A percentile compares a stretch with the other conserved stretches of the same genome.
These are phyloP conservation scores for Fragaria vesca DNA, from an alignment of 306 rosid genomes.

Conservation along the genomic window DNA sequence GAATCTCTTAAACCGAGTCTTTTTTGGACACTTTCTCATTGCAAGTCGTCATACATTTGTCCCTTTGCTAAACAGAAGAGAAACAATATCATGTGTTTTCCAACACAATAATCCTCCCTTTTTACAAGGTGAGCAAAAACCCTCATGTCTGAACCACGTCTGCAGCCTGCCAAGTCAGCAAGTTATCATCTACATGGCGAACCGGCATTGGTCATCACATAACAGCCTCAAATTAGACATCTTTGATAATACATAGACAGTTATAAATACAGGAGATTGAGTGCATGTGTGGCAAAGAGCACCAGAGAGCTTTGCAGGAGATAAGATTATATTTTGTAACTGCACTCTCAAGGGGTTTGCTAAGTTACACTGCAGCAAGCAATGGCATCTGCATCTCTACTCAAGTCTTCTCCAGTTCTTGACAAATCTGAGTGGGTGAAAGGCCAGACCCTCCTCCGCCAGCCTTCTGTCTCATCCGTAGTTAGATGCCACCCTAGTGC, in stretches of 20 bases:
- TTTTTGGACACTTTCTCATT: slow-evolving; percentile 24
- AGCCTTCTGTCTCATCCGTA: slow-evolving; percentile 46
- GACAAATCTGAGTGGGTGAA: slow-evolving; percentile 92
- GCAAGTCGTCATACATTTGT: slow-evolving; percentile 39
- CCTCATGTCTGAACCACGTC: slow-evolving; percentile 48
- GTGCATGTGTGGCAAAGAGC: slow-evolving; percentile 64
- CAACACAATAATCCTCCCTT: background rate
- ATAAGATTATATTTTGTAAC: slow-evolving; percentile 52
- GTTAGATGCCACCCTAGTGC: slow-evolving; percentile 57
- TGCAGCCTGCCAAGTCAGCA: slow-evolving; percentile 40
- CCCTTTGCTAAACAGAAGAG: slow-evolving; percentile 8
- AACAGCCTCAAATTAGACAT: slow-evolving; percentile 71
- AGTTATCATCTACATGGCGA: slow-evolving; percentile 74
- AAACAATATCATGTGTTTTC: slow-evolving; percentile 18
- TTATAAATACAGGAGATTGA: slow-evolving; percentile 49
- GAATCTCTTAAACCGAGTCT: slow-evolving; percentile 26
- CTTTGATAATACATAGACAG: slow-evolving; percentile 36
- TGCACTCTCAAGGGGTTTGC: background rate
- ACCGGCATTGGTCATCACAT: slow-evolving; percentile 38
- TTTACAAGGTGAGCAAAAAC: slow-evolving; percentile 49
- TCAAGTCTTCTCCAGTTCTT: slow-evolving; percentile 77
- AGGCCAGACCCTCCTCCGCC: slow-evolving; percentile 79
- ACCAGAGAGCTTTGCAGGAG: slow-evolving; percentile 40
- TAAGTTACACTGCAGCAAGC: slow-evolving; percentile 18
- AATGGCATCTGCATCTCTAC: slow-evolving; percentile 78